Evolutionary conservation across 1,284 basidiomycete species (phyloP).

Genomic region (Rhodotorula sp.): DNA sequence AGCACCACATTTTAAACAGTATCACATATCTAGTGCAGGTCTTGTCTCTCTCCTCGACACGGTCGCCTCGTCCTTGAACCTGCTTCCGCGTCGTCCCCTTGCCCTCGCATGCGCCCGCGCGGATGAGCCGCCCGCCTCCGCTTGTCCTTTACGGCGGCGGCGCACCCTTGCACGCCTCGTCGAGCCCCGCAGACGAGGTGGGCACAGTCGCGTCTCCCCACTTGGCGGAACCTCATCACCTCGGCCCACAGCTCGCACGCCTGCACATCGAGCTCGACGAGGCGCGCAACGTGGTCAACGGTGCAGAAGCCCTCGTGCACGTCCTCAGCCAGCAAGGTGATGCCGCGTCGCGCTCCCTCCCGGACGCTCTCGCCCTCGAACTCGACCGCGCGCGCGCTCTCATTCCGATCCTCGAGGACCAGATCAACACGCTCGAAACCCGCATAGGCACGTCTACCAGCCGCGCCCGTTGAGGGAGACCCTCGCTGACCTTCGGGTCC

Average conservation of each 20-base stretch:
- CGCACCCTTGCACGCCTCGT: background rate
- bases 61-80: no score
- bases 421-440: background rate
- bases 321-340: background rate
- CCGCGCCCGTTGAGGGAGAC: no score
- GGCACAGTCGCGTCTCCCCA: background rate
- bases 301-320: background rate
- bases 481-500: background rate
- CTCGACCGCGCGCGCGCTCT: background rate
- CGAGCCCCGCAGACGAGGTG: background rate
- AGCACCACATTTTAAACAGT: no score
- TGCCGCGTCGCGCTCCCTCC: background rate
- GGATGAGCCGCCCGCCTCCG: background rate
- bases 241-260: background rate
- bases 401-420: background rate
- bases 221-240: background rate
- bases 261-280: conserved; percentile 13
- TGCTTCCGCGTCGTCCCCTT: background rate
- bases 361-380: background rate
- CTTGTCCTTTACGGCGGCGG: background rate
- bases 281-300: background rate
- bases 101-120: background rate
- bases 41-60: no score
- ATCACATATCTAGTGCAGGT: no score
- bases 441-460: background rate